Conservation (phyloP, 106 monocot genomes). For the Xerophyta viscosa region DNA sequence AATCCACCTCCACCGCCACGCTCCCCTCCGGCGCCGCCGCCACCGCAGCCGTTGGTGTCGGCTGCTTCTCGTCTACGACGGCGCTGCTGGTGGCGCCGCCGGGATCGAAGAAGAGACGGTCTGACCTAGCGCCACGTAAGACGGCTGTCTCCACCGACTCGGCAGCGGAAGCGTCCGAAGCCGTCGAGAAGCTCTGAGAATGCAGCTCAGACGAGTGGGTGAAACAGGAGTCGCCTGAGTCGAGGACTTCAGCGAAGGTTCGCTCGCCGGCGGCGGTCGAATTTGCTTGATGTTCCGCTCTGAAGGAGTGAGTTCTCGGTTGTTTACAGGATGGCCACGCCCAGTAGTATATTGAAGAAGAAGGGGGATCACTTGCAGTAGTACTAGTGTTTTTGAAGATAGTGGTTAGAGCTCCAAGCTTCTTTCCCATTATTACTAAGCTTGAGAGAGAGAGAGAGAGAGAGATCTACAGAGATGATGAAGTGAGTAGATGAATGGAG, state of each 20-base stretch:
- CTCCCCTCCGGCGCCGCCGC: constrained; percentile 35
- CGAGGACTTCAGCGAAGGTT: too few relatives aligned
- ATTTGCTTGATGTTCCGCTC: too few relatives aligned
- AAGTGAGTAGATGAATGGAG: background rate
- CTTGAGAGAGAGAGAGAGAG: background rate
- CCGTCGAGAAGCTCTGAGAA: constrained; percentile 10
- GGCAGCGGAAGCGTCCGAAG: constrained; percentile 3
- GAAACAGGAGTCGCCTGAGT: background rate
- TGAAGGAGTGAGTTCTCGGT: constrained; percentile 22
- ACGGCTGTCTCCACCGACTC: constrained; percentile 7
- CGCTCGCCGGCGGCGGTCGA: too few relatives aligned
- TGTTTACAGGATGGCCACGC: constrained; percentile 42
- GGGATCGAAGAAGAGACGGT: constrained; percentile 34
- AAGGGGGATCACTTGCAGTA: too few relatives aligned
- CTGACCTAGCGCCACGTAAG: constrained; percentile 25
- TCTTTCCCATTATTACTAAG: constrained; percentile 5
- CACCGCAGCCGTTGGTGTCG: background rate
- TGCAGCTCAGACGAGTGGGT: background rate
- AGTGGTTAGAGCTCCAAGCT: too few relatives aligned
- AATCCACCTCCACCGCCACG: constrained; percentile 46
- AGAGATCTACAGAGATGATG: background rate
- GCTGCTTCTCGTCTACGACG: constrained; percentile 3
- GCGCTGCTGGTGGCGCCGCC: constrained; percentile 16
- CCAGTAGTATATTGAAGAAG: constrained; percentile 3
- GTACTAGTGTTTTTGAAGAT: too few relatives aligned